Evolutionary conservation across 768 basidiomycete species (phyloP).

Genomic region (Mycena metata): DNA sequence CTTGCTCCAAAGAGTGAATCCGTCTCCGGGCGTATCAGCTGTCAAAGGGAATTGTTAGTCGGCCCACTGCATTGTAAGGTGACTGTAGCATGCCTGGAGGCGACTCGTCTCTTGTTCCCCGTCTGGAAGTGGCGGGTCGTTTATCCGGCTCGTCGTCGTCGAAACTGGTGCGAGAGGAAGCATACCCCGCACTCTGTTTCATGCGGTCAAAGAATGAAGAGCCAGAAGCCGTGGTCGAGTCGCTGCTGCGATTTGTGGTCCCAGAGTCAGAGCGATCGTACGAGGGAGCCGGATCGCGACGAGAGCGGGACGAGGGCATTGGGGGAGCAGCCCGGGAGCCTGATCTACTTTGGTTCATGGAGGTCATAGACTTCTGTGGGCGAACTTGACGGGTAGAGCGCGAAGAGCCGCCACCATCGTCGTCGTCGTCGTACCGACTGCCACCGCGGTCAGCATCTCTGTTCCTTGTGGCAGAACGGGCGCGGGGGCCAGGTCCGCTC

Average conservation of each 20-base stretch:
- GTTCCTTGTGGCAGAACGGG: conserved; percentile 48
- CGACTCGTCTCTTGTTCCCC: conserved; percentile 18
- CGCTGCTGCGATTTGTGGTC: conserved; percentile 32
- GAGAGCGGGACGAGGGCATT: conserved; percentile 37
- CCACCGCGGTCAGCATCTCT: conserved; percentile 24
- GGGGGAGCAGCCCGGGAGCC: conserved; percentile 17
- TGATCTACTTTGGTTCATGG: conserved; percentile 29
- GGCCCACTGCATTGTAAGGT: background rate
- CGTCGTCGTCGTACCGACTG: conserved; percentile 27
- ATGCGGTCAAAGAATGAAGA: conserved; percentile 56
- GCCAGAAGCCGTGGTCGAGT: conserved; percentile 34
- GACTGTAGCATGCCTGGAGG: conserved; percentile 24
- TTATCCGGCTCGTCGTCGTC: conserved; percentile 51
- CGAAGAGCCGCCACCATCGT: conserved; percentile 25
- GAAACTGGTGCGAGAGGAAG: conserved; percentile 60
- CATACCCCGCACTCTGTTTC: conserved; percentile 47
- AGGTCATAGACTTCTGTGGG: conserved; percentile 41
- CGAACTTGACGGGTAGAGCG: conserved; percentile 40
- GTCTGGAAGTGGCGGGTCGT: conserved; percentile 21
- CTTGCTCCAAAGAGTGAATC: conserved; percentile 67
- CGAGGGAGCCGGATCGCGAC: conserved; percentile 21
- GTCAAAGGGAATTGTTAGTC: conserved; percentile 24
- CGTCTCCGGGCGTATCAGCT: conserved; percentile 48
- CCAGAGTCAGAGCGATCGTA: conserved; percentile 35
- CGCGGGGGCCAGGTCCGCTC: conserved; percentile 53